Evolutionary conservation across 1,284 basidiomycete species (phyloP).

Genomic region (Wallemia hederae): DNA sequence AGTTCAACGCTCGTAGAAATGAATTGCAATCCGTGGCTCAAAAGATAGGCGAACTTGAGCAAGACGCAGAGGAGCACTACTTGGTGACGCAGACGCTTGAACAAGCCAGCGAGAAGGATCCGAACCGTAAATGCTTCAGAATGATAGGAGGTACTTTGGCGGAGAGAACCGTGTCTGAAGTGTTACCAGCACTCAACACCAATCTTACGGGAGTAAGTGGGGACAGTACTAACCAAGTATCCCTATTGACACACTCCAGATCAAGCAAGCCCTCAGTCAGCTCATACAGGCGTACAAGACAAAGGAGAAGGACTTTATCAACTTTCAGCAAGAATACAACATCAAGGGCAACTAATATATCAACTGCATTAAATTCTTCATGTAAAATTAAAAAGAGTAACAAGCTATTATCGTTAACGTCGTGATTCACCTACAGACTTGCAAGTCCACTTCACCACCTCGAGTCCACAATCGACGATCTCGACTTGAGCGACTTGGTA

Average conservation of each 20-base stretch:
- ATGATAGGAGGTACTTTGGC: conserved; percentile 87
- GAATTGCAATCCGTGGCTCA: conserved; percentile 57
- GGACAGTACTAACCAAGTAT: conserved; percentile 3
- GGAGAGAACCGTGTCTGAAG: conserved; percentile 82
- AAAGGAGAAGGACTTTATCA: conserved; percentile 57
- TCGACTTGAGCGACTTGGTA: neutral
- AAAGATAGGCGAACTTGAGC: conserved; percentile 78
- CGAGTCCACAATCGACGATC: conserved; percentile 1
- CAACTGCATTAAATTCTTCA: neutral
- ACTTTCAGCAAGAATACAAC: conserved; percentile 52
- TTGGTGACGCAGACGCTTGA: conserved; percentile 67
- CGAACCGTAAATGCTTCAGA: conserved; percentile 79
- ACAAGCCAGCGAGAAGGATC: conserved; percentile 43
- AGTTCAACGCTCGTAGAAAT: conserved; percentile 29
- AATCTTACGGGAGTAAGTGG: conserved; percentile 47
- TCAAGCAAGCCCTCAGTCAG: conserved; percentile 41
- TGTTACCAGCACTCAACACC: conserved; percentile 60
- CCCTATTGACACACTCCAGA: conserved; percentile 21
- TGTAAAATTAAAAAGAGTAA: neutral
- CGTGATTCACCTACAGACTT: too few species aligned
- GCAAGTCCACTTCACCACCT: too few species aligned
- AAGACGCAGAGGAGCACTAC: conserved; percentile 70
- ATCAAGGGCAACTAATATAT: conserved; percentile 24
- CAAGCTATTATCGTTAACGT: neutral
- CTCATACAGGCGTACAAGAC: conserved; percentile 58